Evolutionary conservation across 495 filamentous ascomycete genomes (phyloP), one percentile per base, ranked within the genome.

Genomic region (Baudoinia panamericana): DNA sequence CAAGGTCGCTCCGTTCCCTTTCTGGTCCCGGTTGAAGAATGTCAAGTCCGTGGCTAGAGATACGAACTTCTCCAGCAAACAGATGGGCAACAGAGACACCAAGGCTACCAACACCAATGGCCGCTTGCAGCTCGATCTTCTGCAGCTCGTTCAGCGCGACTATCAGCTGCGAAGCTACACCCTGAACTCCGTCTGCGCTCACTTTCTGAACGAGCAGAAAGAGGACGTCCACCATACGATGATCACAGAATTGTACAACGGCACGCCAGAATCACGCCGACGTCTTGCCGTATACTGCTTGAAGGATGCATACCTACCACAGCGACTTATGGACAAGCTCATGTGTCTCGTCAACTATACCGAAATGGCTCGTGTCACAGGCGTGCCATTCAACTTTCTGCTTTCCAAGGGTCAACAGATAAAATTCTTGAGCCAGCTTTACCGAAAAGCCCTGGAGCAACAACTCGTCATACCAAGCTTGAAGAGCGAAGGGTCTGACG

Each of bases 221-320:
- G 90, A 99, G 61, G 90, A 99, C 60, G 90, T 99, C 1, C 92
- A 99, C 54, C 76, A 96, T 59, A 94, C 84, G 5, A 99, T 99
- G 83, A 99, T 99, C 56, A 96, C 92, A 0, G 92, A 95, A 51
- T 64, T 99, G 1, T 93, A 84, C 63, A 95, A 96, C 53, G 90
- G 90, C 19, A 93, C 86, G 0, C 75, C 87, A 0, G 88, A 95
- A 54, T 92, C 87, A 7, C 66, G 90, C 39, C 78, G 92, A 44
- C 73, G 90, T 56, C 60, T 99, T 27, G 90, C 90, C 1, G 76
- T 99, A 2, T 99, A 99, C 61, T 99, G 90, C 64, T 62, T 99
- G 38, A 99, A 99, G 61, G 90, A 99, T 67, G 90, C 90, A 7
- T 96, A 94, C 51, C 65, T 99, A 10, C 90, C 90, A 4, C 92